phyloP scores from a whole-genome alignment of 2,329 filamentous ascomycete genomes.

The Talaromyces amestolkiae region DNA sequence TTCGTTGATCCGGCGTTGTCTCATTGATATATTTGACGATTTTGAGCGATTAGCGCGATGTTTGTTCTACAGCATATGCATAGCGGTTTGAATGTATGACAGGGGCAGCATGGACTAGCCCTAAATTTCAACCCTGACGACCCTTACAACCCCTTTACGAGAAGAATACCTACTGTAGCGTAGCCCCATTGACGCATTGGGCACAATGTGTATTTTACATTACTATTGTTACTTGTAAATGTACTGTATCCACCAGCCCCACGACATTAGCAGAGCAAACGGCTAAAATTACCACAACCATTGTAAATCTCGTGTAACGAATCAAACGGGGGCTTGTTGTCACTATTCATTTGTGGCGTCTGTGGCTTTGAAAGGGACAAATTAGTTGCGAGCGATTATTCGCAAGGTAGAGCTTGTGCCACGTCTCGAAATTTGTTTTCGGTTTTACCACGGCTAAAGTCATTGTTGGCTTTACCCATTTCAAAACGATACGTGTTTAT shows the following conservation, averaged over 20 bases:
- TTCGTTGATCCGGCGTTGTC: constrained; percentile 34
- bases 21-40: neutral
- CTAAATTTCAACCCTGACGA: neutral
- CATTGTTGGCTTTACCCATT: too few relatives aligned
- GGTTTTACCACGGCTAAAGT: neutral
- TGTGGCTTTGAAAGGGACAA: neutral
- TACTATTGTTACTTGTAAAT: neutral
- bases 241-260: neutral
- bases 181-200: neutral
- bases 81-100: neutral
- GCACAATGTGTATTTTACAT: neutral
- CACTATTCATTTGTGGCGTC: neutral
- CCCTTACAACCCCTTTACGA: neutral
- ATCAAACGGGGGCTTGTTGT: neutral
- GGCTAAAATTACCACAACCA: constrained; percentile 7
- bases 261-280: neutral
- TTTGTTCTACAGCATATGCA: neutral
- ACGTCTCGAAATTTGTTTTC: neutral
- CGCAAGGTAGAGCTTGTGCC: neutral
- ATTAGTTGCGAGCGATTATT: neutral
- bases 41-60: neutral
- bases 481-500: neutral
- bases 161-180: neutral
- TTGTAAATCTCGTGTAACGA: neutral
- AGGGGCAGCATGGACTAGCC: neutral